Percentiles rank a stretch among this genome's conserved stretches.
phyloP scores from a whole-genome alignment of 2,329 filamentous ascomycete genomes.

The Coleophoma crateriformis region DNA sequence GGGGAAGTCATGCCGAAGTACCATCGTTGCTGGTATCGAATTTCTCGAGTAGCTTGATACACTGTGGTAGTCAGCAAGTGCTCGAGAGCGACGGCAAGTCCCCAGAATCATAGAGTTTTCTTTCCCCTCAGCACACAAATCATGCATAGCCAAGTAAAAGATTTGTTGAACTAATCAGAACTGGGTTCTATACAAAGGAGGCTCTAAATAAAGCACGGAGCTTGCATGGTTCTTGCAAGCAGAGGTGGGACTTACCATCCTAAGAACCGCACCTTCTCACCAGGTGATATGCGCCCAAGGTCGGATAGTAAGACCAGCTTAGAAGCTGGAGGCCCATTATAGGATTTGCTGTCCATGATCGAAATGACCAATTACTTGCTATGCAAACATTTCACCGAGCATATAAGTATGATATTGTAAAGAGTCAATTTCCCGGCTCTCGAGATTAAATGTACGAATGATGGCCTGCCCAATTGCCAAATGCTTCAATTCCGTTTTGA shows the following conservation, averaged over 20 bases:
- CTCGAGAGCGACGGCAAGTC: not conserved
- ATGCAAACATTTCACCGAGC: not conserved
- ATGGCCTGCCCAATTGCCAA: too few species aligned
- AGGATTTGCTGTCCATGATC: constrained; percentile 12
- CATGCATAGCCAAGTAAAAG: too few species aligned
- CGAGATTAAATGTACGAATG: too few species aligned
- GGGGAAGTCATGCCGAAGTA: constrained; percentile 64
- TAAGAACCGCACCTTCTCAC: constrained; percentile 82
- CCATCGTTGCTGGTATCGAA: constrained; percentile 49
- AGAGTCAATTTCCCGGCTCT: too few species aligned
- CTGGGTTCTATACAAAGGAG: too few species aligned
- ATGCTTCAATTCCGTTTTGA: too few species aligned
- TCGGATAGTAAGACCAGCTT: constrained; percentile 22
- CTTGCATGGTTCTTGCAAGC: not conserved
- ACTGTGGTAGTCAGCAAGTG: constrained; percentile 31
- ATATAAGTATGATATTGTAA: not conserved
- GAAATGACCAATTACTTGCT: not conserved
- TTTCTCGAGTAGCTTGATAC: constrained; percentile 50
- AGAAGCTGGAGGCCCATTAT: constrained; percentile 22
- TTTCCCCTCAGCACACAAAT: too few species aligned
- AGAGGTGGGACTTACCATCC: constrained; percentile 64
- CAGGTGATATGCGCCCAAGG: constrained; percentile 14
- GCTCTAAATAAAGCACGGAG: not conserved
- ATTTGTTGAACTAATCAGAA: too few species aligned
- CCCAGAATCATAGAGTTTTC: too few species aligned